Base-by-base conservation (phyloP, 2,329 filamentous ascomycete species). In the Cyclaneusma minus region DNA sequence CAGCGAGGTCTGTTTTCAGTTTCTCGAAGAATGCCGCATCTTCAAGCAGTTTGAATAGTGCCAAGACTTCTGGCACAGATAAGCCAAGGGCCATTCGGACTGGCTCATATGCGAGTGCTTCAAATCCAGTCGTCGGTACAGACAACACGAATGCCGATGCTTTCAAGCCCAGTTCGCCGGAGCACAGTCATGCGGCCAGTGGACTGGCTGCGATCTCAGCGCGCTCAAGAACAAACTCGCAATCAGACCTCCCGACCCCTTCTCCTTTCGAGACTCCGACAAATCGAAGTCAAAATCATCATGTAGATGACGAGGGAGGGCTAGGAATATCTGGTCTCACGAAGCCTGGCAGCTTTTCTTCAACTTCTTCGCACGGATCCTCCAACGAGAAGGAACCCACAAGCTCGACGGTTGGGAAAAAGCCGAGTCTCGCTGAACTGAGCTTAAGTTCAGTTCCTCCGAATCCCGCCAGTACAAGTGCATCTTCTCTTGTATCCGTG, bases 181-280 rank as follows among this genome's bases (percentile, higher is more conserved):
- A 71, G 19, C 60, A 70, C 25, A 59, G 58, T 31, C 56, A 68
- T 42, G 76, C 76, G 13, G 60, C 63, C 13, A 66, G 58, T 36
- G 60, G 65, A 14, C 81, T 84, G 60, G 73, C 74, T 29, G 71
- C 69, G 20, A 56, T 81, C 20, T 70, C 76, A n/a, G 64, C 58
- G 11, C 60, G 66, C 11, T 68, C 75, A 1, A 60, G 66, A 18
- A 26, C 64, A n/a, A 48, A 51, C 13, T 66, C 68, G 1, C 63
- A 68, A 2, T 43, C 50, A 5, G 54, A 55, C 8, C 60, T 62
- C 1, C 57, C 60, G 5, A 30, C 54, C 18, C 52, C 52, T 24
- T 60, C 58, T 22, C 53, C 58, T 14, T 42, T 46, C 43, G 28
- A 28, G 10, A 14, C 17, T 12, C 20, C 29, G 3, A 22, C 19